Base-by-base conservation (phyloP, 306 rosid species). In the Alnus glutinosa region DNA sequence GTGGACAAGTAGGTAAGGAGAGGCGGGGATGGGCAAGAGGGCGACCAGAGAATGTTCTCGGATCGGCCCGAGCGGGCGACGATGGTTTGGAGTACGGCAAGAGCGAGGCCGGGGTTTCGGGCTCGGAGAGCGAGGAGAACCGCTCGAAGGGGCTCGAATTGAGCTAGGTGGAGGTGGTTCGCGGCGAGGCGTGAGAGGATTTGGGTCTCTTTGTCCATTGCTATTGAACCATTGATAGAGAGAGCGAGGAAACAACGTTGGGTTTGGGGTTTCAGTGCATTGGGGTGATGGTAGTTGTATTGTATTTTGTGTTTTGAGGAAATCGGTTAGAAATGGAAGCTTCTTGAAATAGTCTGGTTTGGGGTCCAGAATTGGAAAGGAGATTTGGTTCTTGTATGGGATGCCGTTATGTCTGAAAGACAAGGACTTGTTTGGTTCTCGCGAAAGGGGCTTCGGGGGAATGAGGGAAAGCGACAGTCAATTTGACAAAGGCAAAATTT, bases 121-220 rank as follows among this genome's bases (percentile, higher is more conserved):
- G 89, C 79, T 15, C 97, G 90, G 74, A 92, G 96, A 5, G 93
- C 95, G 54, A 89, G 79, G 63, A 94, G 80, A 67, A 89, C 83
- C 34, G 95, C 97, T 3, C 97, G 93, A 51, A 94, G 78, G 54
- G 98, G 97, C 84, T 92, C 97, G 81, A 91, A 94, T 83, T 92
- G 95, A 34, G 93, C 97, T 2, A 94, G 89, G 82, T 78, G 84
- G 59, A 94, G 97, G 74, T 94, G 95, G 83, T 94, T 94, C 1
- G 97, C 97, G 11, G 90, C 95, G 9, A 94, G 89, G 77, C 97
- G 92, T n/a, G 92, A 81, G 37, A 94, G 95, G 62, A 91, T 87
- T 84, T 94, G 89, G 34, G 93, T 85, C 83, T 94, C 97, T 76
- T 85, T 89, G 78, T 89, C 89, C 93, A 89, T 90, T 46, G 71